Base-by-base conservation (phyloP, 1,139 yeast species). In the Geotrichum candidum region DNA sequence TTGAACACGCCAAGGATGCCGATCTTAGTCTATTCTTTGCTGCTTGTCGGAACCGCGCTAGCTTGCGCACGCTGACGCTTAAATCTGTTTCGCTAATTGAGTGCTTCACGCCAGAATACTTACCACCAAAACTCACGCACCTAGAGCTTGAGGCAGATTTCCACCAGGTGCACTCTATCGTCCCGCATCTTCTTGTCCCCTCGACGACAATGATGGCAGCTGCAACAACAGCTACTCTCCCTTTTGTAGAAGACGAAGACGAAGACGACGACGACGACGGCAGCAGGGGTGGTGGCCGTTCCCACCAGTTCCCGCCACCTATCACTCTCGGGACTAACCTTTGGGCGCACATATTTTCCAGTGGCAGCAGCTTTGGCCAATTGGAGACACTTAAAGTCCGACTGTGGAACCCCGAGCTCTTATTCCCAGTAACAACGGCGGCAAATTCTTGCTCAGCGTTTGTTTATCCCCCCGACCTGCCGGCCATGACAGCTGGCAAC, bases 341-440 rank as follows among this genome's bases (percentile, higher is more conserved):
- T 15, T 54, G 57, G 57, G 48, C 45, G n/a, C 57, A 54, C 25
- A 54, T 54, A 18, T 54, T 54, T 33, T 54, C 57, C 6, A 41
- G 48, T 31, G 57, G 48, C 48, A 41, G 46, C 48, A 41, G 46
- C 52, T 31, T 54, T 41, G 48, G 52, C 18, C 57, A 54, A 54
- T 33, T 54, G 15, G 48, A 31, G 31, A 46, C 57, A 18, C 57
- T 54, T 27, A 54, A 29, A 35, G 48, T 54, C 4, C 48, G 52
- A n/a, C 57, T 54, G 25, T 54, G 57, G 57, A 54, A 54, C 35
- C 45, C 53, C 9, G 57, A 54, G 52, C 45, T 54, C 45, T 31
- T 54, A 15, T 54, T 51, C 7, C 48, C 57, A n/a, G 23, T 18
- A 41, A 18, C 22, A 7, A 18, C 48, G n/a, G 48, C 48, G n/a